These are phyloP conservation scores for Saturnispora ahearnii DNA, from an alignment of 805 yeast species.

Conservation along the genomic window DNA sequence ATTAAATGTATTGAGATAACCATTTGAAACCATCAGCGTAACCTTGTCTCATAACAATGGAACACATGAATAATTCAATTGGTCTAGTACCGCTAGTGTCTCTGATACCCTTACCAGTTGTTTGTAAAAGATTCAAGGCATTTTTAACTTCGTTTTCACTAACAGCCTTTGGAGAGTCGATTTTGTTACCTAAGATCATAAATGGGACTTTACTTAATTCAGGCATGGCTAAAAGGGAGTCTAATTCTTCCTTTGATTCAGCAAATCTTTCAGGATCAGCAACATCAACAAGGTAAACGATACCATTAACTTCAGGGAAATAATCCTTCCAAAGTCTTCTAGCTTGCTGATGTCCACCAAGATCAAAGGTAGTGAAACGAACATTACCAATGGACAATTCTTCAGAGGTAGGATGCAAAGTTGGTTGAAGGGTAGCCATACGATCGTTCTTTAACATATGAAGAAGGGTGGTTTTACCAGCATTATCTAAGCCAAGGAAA, in stretches of 20 bases:
- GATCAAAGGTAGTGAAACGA: constrained; percentile 93
- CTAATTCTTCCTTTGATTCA: constrained; percentile 92
- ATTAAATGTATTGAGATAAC: constrained; percentile 88
- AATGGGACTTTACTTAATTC: constrained; percentile 88
- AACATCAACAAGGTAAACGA: constrained; percentile 92
- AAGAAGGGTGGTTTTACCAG: constrained; percentile 88
- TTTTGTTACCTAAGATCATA: constrained; percentile 90
- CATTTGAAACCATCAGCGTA: constrained; percentile 98
- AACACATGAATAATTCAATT: constrained; percentile 93
- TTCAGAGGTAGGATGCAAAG: constrained; percentile 97
- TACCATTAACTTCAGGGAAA: constrained; percentile 98
- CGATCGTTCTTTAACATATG: constrained; percentile 91
- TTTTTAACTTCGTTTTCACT: constrained; percentile 90
- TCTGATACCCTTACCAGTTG: constrained; percentile 83
- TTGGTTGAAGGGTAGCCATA: constrained; percentile 94
- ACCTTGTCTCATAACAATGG: constrained; percentile 97
- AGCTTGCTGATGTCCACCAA: constrained; percentile 98
- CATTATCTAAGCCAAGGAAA: constrained; percentile 94
- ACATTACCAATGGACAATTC: constrained; percentile 95
- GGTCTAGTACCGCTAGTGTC: constrained; percentile 73
- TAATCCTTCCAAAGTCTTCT: constrained; percentile 99
- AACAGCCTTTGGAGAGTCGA: constrained; percentile 89
- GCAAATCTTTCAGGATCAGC: constrained; percentile 94
- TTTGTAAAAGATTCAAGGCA: constrained; percentile 76
- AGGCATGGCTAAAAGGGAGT: constrained; percentile 84